Evolutionary conservation across 2,329 filamentous ascomycete species (phyloP).

Genomic region (Parastagonospora nodorum): DNA sequence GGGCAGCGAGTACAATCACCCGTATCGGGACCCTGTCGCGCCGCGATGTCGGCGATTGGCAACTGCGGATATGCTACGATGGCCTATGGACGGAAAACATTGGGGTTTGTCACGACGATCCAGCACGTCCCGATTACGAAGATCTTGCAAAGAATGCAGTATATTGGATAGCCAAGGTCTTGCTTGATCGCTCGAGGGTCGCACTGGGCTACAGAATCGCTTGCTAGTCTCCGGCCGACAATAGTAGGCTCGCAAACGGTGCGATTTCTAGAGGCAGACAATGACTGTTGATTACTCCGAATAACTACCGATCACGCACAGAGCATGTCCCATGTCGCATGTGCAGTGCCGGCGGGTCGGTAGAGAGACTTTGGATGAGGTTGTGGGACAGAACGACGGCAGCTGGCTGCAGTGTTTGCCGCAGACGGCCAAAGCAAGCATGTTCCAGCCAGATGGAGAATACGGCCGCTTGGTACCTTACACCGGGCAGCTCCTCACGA

Average conservation of each 20-base stretch:
- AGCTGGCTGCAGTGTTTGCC: constrained; percentile 39
- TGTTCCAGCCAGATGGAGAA: constrained; percentile 30
- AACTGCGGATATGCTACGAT: constrained; percentile 3
- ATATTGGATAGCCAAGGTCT: constrained; percentile 8
- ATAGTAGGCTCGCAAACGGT: constrained; percentile 1
- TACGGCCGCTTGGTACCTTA: constrained; percentile 28
- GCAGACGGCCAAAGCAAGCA: constrained; percentile 25
- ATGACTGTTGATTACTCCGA: neutral
- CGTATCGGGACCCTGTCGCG: neutral
- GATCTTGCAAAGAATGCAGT: constrained; percentile 2
- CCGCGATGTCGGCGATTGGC: neutral
- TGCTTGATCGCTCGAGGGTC: neutral
- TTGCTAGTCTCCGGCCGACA: constrained; percentile 8
- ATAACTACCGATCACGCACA: constrained; percentile 21
- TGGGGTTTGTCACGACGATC: neutral
- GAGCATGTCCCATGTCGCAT: constrained; percentile 2
- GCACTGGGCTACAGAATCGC: constrained; percentile 11
- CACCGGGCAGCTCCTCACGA: constrained; percentile 35
- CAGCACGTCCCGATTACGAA: neutral
- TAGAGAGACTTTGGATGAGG: constrained; percentile 24
- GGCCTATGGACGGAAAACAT: neutral
- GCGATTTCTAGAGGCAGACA: neutral
- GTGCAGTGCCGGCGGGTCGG: constrained; percentile 22
- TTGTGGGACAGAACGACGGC: constrained; percentile 32
- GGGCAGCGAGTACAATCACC: constrained; percentile 28